Base-by-base conservation (phyloP, 2,329 filamentous ascomycete species). In the Pestalotiopsis sp. region DNA sequence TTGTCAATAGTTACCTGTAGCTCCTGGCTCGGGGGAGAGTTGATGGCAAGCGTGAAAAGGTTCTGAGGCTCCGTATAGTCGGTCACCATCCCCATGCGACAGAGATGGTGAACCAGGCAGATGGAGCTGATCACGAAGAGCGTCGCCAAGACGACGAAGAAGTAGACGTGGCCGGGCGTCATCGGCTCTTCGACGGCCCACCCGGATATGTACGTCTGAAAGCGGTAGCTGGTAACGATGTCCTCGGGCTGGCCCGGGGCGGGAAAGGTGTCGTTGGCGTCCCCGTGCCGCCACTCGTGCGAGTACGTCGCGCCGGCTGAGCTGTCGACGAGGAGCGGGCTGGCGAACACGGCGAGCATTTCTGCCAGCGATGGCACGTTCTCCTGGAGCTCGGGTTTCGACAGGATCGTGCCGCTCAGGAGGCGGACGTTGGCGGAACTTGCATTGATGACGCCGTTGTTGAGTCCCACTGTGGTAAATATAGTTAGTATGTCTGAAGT, bases 261-360 rank as follows among this genome's bases (percentile, higher is more conserved):
- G 6, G 62, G 20, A 12, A n/a, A 20, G 13, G 27, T 41, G 12
- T 36, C 61, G 23, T 59, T 60, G 31, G 31, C 64, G 27, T 27
- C 25, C n/a, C 27, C 61, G 11, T 59, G 39, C 2, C 20, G 25
- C 45, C 39, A 68, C 13, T 23, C 20, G 36, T 64, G 39, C 9
- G 14, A 23, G 71, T 89, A 90, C 0, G 87, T 86, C 0, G 88
- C 75, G 67, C 85, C 81, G 14, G 81, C 75, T 1, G 85, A 79
- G 12, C 84, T 82, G 68, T 88, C 81, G 1, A 91, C 80, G 0
- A 91, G 73, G 0, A 89, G 90, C 66, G 83, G 86, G 0, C 87
- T 86, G 0, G 85, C 83, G 73, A 91, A 80, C 0, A 90, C 88
- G 0, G 88, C 88, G 0, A 92, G 75, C 0, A 87, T 86, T 77